These are phyloP conservation scores for Phytophthora europaea DNA, from an alignment of 352 stramenopile genomes.

Conservation along the genomic window DNA sequence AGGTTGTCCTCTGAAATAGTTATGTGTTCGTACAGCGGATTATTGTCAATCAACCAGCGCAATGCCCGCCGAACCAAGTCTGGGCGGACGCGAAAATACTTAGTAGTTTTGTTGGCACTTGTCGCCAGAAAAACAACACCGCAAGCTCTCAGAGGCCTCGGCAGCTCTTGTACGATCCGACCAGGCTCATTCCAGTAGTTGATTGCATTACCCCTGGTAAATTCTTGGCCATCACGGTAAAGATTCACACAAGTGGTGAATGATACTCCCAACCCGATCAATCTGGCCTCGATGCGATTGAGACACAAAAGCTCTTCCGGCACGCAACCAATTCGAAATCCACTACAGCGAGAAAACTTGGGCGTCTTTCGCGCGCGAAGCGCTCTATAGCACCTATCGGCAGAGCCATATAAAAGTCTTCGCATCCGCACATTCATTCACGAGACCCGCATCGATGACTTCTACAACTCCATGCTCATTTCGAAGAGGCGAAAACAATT, in stretches of 20 bases:
- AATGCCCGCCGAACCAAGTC: background rate
- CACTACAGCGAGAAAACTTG: constrained; percentile 15
- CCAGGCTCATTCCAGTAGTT: constrained; percentile 21
- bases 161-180: background rate
- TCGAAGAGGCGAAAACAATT: constrained; percentile 6
- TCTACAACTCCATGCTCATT: background rate
- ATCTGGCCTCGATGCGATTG: constrained; percentile 9
- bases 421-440: background rate
- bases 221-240: constrained; percentile 15
- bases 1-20: constrained; percentile 3
- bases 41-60: background rate
- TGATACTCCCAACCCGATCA: constrained; percentile 13
- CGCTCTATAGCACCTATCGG: constrained; percentile 2
- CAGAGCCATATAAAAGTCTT: constrained; percentile 5
- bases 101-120: background rate
- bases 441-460: too few species aligned
- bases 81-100: too few species aligned
- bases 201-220: background rate
- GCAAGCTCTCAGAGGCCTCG: constrained; percentile 1
- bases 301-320: constrained; percentile 1
- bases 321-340: constrained; percentile 8
- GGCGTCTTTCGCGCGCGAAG: background rate
- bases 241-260: constrained; percentile 23
- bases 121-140: constrained; percentile 1
- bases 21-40: constrained; percentile 7